phyloP scores from a whole-genome alignment of 2,329 filamentous ascomycete genomes.

The Xylariaceae sp. region DNA sequence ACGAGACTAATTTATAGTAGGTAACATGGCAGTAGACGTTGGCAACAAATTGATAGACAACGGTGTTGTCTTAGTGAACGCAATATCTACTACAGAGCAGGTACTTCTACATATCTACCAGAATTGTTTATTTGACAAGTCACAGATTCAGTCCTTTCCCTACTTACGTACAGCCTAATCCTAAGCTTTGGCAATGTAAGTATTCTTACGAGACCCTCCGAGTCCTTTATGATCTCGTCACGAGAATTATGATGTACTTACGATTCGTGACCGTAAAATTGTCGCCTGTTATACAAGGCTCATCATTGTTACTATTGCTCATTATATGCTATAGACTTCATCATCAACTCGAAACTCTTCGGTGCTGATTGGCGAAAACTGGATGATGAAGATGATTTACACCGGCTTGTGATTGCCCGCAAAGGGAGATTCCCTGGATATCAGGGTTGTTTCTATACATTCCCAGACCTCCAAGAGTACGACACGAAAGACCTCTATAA shows the following conservation, averaged over 20 bases:
- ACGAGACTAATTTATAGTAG: neutral
- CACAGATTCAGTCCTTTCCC: conserved; percentile 36
- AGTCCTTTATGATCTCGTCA: no score
- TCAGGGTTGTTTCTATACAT: conserved; percentile 16
- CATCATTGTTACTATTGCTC: no score
- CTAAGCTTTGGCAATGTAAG: conserved; percentile 40
- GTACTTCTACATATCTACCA: conserved; percentile 2
- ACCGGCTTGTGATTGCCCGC: conserved; percentile 43
- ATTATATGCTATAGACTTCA: conserved; percentile 34
- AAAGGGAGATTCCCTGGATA: conserved; percentile 35
- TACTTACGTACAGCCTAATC: conserved; percentile 33
- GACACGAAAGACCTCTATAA: conserved; percentile 27
- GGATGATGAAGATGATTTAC: conserved; percentile 34
- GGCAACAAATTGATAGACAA: neutral
- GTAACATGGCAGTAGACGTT: neutral
- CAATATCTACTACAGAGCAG: conserved; percentile 43
- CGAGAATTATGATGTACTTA: no score
- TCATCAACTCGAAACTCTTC: conserved; percentile 40
- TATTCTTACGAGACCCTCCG: no score
- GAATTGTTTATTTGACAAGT: neutral
- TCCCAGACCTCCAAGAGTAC: conserved; percentile 22
- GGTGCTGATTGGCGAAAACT: conserved; percentile 41
- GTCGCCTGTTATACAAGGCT: no score
- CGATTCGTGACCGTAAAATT: no score
- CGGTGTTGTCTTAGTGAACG: conserved; percentile 31